A percentile compares a stretch with the other conserved stretches of the same genome.
phyloP scores from a whole-genome alignment of 805 yeast genomes.

The Saccharomycopsis javanensis region DNA sequence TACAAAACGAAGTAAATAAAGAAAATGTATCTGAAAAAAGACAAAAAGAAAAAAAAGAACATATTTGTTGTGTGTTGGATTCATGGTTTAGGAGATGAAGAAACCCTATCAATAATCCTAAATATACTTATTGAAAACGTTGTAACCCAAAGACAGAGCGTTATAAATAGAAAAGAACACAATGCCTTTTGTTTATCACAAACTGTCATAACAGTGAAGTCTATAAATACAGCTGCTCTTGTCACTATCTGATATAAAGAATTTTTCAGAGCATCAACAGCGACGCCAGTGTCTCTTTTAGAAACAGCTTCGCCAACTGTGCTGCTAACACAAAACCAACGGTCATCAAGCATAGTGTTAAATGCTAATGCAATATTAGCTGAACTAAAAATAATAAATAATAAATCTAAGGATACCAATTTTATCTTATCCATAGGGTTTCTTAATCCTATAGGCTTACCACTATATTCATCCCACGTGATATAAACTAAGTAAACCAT shows the following conservation, averaged over 20 bases:
- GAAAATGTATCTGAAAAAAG: not conserved
- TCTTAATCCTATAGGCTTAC: slow-evolving; percentile 86
- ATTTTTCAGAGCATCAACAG: slow-evolving; percentile 15
- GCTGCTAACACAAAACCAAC: slow-evolving; percentile 60
- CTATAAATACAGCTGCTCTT: slow-evolving; percentile 14
- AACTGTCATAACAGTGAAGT: slow-evolving; percentile 34
- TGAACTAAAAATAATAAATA: slow-evolving; percentile 80
- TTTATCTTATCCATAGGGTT: slow-evolving; percentile 77
- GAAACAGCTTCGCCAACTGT: not conserved
- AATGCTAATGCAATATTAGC: slow-evolving; percentile 83
- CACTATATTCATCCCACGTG: slow-evolving; percentile 83
- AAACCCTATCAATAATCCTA: slow-evolving; percentile 66
- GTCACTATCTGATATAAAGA: slow-evolving; percentile 23
- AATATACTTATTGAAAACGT: slow-evolving; percentile 77
- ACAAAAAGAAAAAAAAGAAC: not conserved
- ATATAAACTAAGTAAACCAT: slow-evolving; percentile 69
- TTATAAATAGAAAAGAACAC: slow-evolving; percentile 68
- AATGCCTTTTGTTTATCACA: slow-evolving; percentile 74
- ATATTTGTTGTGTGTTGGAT: not conserved
- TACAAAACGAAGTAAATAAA: not conserved
- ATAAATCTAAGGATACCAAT: slow-evolving; percentile 68
- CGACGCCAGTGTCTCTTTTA: slow-evolving; percentile 18
- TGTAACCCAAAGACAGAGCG: slow-evolving; percentile 71
- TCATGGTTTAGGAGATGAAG: slow-evolving; percentile 9
- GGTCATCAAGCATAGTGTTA: slow-evolving; percentile 66